These are phyloP conservation scores for Salix viminalis DNA, from an alignment of 345 rosid species.

Conservation along the genomic window DNA sequence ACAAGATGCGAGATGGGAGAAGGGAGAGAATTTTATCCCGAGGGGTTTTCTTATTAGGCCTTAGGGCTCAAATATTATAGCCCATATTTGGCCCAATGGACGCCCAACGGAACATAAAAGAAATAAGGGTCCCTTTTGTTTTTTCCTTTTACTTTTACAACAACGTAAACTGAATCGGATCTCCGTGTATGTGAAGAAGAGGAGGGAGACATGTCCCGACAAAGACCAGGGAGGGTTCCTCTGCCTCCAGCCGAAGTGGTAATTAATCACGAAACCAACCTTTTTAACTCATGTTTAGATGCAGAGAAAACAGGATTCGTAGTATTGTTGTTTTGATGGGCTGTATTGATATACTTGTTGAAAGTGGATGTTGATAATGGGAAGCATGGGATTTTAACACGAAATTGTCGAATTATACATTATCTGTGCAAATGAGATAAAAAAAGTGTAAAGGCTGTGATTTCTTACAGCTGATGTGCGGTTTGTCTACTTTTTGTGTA, in stretches of 20 bases:
- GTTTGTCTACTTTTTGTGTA: not conserved
- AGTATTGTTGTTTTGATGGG: not conserved
- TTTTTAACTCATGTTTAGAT: constrained; percentile 2
- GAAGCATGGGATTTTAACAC: not conserved
- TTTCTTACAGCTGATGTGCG: not conserved
- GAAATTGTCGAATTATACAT: not conserved
- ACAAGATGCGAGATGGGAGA: not conserved
- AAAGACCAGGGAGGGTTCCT: constrained; percentile 39
- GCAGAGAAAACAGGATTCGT: not conserved
- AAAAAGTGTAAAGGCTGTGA: not conserved
- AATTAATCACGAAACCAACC: not conserved
- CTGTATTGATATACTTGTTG: not conserved
- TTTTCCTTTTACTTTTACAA: not conserved
- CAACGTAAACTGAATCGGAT: not conserved
- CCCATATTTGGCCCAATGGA: not conserved
- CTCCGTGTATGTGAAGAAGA: constrained; percentile 1
- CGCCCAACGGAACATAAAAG: not conserved
- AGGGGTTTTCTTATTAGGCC: not conserved
- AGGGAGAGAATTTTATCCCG: not conserved
- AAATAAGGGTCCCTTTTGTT: no score
- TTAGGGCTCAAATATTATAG: not conserved
- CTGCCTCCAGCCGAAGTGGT: constrained; percentile 91
- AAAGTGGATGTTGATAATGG: not conserved
- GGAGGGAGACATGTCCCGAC: constrained; percentile 39
- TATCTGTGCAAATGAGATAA: not conserved